These are phyloP conservation scores for Sporothrix dimorphospora DNA, from an alignment of 2,329 filamentous ascomycete species.

Conservation along the genomic window DNA sequence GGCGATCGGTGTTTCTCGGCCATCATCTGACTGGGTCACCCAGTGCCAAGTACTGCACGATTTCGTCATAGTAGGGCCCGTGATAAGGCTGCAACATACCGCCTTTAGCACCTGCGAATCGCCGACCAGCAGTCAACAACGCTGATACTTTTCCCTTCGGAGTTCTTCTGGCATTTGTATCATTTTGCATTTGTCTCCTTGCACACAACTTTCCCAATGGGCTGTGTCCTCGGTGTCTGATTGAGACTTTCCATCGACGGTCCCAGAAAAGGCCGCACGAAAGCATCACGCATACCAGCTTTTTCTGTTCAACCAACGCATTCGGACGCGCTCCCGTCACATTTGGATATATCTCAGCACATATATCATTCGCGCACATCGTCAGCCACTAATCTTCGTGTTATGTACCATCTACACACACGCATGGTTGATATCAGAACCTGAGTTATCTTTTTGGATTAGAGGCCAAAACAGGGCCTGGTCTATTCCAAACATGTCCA, in stretches of 20 bases:
- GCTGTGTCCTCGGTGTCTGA: not conserved
- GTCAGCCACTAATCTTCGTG: no score
- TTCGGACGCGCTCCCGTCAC: not conserved
- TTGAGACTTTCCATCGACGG: not conserved
- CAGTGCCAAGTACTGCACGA: slow-evolving; percentile 1
- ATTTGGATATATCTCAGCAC: not conserved
- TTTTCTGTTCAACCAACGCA: not conserved
- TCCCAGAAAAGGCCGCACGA: not conserved
- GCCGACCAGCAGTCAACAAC: not conserved
- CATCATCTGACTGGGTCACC: slow-evolving; percentile 13
- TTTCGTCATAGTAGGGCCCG: slow-evolving; percentile 17
- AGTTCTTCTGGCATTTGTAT: not conserved
- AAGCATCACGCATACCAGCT: not conserved
- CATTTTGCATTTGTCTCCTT: not conserved
- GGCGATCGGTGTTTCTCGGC: not conserved
- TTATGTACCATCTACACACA: not conserved
- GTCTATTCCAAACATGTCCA: not conserved
- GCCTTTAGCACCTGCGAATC: not conserved
- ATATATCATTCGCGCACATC: not conserved
- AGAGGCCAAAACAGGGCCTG: not conserved
- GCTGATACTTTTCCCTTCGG: not conserved
- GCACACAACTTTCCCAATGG: not conserved
- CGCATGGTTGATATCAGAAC: not conserved
- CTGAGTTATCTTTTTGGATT: not conserved
- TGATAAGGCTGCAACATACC: not conserved